phyloP scores from a whole-genome alignment of 148 eudicot genomes.

The Arbutus unedo region DNA sequence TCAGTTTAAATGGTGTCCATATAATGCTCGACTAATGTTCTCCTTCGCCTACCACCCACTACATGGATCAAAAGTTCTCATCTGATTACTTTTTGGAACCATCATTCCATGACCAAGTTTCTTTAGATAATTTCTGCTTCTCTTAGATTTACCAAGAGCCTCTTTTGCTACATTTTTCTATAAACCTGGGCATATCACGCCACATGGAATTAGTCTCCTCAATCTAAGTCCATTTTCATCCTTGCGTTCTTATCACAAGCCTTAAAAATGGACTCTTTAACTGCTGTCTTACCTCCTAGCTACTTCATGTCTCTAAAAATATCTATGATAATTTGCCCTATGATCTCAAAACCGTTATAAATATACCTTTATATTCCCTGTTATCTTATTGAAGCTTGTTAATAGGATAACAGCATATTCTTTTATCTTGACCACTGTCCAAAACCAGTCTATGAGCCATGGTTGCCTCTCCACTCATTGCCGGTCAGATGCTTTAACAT shows the following conservation, averaged over 20 bases:
- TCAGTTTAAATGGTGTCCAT: not conserved
- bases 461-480: no score
- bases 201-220: not conserved
- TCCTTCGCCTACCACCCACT: not conserved
- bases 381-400: not conserved
- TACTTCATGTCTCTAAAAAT: not conserved
- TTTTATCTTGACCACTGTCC: not conserved
- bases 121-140: not conserved
- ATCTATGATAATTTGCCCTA: not conserved
- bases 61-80: not conserved
- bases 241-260: not conserved
- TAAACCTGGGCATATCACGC: slow-evolving; percentile 1
- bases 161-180: not conserved
- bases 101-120: not conserved
- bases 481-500: no score
- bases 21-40: not conserved
- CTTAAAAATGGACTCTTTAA: not conserved
- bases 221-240: not conserved
- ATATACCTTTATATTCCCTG: not conserved
- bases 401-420: not conserved
- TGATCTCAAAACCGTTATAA: not conserved
- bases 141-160: not conserved
- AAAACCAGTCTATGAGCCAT: no score
- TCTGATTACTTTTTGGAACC: not conserved
- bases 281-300: not conserved